A percentile compares a stretch with the other conserved stretches of the same genome.
Conservation (phyloP, 257 asterid species). For the Hygrophila difformis region DNA sequence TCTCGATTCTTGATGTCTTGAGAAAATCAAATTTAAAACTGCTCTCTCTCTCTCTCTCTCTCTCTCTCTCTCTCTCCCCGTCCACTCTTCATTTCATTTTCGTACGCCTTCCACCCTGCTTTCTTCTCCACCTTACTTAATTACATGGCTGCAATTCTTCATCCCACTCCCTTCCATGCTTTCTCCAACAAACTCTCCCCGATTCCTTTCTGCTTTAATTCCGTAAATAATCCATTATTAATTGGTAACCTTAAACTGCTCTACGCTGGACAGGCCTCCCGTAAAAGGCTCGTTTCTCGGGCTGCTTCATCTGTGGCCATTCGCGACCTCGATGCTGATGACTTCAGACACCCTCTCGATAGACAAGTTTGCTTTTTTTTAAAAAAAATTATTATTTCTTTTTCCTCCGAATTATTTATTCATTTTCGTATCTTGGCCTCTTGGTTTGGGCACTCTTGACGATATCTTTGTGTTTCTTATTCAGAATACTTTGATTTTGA, state of each 20-base stretch:
- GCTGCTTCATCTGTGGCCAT: constrained; percentile 46
- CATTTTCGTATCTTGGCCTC: too few species aligned
- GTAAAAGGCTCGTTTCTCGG: constrained; percentile 22
- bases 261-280: constrained; percentile 4
- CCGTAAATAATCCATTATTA: constrained; percentile 12
- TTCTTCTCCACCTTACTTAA: constrained; percentile 2
- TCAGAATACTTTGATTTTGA: constrained; percentile 88
- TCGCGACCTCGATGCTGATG: constrained; percentile 85
- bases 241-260: constrained; percentile 17
- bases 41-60: too few species aligned
- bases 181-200: constrained; percentile 19
- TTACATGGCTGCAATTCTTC: constrained; percentile 49
- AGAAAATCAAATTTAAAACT: too few species aligned
- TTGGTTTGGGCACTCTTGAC: too few species aligned
- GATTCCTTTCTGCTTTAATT: constrained; percentile 15
- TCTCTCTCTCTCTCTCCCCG: too few species aligned
- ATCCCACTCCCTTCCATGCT: constrained; percentile 22
- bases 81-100: too few species aligned
- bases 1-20: too few species aligned
- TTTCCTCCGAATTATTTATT: too few species aligned
- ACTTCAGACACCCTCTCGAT: constrained; percentile 89
- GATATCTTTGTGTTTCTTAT: background rate
- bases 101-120: background rate
- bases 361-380: constrained; percentile 43
- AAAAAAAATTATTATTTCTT: too few species aligned